Percentiles rank a stretch among this genome's conserved stretches.
Conservation (phyloP, 305 asterid species). For the Fraxinus angustifolia region DNA sequence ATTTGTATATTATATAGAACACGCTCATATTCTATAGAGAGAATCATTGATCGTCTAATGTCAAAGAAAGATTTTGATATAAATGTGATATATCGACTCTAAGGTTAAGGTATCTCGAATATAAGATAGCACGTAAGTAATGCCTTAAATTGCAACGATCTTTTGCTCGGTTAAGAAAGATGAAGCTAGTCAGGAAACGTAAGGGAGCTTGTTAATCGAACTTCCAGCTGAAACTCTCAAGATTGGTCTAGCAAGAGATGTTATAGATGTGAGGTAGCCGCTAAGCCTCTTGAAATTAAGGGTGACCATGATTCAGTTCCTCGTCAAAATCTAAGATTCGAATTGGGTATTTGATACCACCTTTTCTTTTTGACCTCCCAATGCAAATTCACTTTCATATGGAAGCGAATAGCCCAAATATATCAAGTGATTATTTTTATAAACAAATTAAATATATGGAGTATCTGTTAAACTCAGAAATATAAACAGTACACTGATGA, state of each 20-base stretch:
- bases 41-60: background rate
- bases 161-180: background rate
- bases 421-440: background rate
- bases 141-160: background rate
- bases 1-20: no score
- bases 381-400: background rate
- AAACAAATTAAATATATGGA: background rate
- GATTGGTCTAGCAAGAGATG: background rate
- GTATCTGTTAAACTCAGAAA: background rate
- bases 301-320: background rate
- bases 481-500: background rate
- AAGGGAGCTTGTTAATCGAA: background rate
- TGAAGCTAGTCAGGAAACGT: background rate
- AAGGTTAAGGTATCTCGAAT: no score
- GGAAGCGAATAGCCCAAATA: background rate
- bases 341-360: no score
- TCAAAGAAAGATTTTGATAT: no score
- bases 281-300: background rate
- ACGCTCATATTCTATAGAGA: background rate
- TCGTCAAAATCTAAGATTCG: no score
- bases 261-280: background rate
- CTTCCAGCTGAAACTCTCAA: no score
- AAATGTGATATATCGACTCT: no score
- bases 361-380: background rate
- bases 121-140: no score